These are phyloP conservation scores for Pistacia vera DNA, from an alignment of 345 rosid species.

Conservation along the genomic window DNA sequence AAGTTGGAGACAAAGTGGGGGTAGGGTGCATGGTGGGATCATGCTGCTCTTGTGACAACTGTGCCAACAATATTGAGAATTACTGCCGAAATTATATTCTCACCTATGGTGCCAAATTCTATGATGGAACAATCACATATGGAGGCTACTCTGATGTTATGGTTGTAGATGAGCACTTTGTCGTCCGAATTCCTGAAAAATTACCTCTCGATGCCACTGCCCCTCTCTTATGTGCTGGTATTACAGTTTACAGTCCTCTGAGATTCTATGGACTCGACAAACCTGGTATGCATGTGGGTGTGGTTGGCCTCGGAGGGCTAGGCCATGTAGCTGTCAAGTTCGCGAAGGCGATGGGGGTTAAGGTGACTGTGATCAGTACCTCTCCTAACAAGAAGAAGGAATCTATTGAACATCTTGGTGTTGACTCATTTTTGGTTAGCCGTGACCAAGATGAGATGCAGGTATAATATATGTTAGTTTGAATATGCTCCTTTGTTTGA, in stretches of 20 bases:
- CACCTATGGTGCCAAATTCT: slow-evolving; percentile 8
- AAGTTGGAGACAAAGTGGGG: slow-evolving; percentile 42
- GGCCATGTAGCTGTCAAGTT: slow-evolving; percentile 69
- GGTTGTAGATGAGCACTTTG: slow-evolving; percentile 5
- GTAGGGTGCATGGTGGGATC: slow-evolving; percentile 14
- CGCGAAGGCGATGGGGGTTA: slow-evolving; percentile 59
- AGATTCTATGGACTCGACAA: slow-evolving; percentile 47
- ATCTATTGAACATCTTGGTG: slow-evolving; percentile 52
- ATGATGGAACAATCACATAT: slow-evolving; percentile 16
- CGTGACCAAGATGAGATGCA: slow-evolving; percentile 45
- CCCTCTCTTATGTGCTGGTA: slow-evolving; percentile 75
- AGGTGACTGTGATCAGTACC: slow-evolving; percentile 71
- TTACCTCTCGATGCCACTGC: slow-evolving; percentile 7
- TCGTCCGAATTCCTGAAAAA: background rate
- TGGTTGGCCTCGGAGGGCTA: slow-evolving; percentile 70
- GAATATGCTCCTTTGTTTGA: too few relatives aligned
- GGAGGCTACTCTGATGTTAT: slow-evolving; percentile 19
- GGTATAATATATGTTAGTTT: slow-evolving; percentile 20
- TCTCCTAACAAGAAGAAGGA: slow-evolving; percentile 52
- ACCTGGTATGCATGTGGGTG: slow-evolving; percentile 55
- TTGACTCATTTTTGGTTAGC: slow-evolving; percentile 60
- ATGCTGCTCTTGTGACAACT: slow-evolving; percentile 10
- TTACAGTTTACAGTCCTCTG: slow-evolving; percentile 68
- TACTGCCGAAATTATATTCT: slow-evolving; percentile 13
- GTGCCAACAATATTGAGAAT: slow-evolving; percentile 12